Evolutionary conservation across 1,284 basidiomycete genomes (phyloP).

Genomic region (Agaricales sp.): DNA sequence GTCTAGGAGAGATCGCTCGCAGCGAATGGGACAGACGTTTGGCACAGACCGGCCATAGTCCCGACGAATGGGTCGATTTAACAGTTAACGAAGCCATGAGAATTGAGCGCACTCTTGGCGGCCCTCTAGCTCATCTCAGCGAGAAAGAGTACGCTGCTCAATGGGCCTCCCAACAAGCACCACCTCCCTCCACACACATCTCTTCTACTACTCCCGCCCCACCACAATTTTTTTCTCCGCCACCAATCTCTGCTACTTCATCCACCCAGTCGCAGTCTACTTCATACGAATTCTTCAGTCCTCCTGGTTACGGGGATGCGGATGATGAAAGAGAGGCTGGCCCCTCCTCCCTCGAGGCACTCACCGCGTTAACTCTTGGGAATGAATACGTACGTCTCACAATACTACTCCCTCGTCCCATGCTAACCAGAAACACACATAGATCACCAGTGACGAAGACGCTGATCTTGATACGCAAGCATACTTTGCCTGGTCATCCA

Average conservation of each 20-base stretch:
- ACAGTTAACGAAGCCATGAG: neutral
- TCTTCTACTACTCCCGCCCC: neutral
- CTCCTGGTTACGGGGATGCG: neutral
- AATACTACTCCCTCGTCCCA: neutral
- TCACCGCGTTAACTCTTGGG: neutral
- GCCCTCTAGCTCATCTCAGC: neutral
- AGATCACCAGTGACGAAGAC: neutral
- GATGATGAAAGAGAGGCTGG: neutral
- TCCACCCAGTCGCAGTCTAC: neutral
- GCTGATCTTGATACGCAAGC: neutral
- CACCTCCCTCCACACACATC: neutral
- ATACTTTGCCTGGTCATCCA: neutral
- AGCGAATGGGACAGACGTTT: neutral
- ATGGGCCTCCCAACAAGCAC: neutral
- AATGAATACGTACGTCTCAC: neutral
- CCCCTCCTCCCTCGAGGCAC: no score
- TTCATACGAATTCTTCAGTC: neutral
- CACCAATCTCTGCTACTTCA: neutral
- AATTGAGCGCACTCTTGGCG: neutral
- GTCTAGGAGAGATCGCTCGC: neutral
- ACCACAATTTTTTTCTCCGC: neutral
- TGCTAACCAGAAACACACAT: neutral
- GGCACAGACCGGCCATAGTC: neutral
- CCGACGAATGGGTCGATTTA: neutral
- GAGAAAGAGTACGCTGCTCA: neutral